Base-by-base conservation (phyloP, 2,329 filamentous ascomycete genomes). In the Neonectria coccinea region DNA sequence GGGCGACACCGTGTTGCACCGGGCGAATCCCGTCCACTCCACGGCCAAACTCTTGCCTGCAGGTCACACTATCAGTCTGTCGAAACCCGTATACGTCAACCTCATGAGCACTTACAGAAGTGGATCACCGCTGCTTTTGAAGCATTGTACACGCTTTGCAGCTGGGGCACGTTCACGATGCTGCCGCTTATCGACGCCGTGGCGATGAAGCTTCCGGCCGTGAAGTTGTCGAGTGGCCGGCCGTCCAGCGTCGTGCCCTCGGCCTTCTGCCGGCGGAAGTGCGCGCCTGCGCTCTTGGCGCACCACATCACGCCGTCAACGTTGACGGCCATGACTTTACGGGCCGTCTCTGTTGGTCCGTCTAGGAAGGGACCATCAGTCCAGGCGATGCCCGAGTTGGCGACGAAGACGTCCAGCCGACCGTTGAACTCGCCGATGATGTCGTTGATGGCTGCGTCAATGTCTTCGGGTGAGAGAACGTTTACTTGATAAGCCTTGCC, bases 151-250 rank as follows among this genome's bases (percentile, higher is more conserved):
- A 89, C 87, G 6, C 89, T 84, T 80, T 94, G 92, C 70, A 89
- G 76, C 80, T 94, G 91, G 6, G 92, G 92, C 62, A 92, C 85
- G 76, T 94, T 94, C 76, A 89, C 91, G 71, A 94, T 90, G 75
- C 91, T 91, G 4, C 89, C 92, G 70, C 88, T 91, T 87, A 95
- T 94, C 62, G 88, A 91, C 1, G 92, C 90, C 7, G 92, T 95
- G 27, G 90, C 90, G 70, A 95, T 88, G 78, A 95, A 93, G 76
- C 88, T 91, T 22, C 92, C 91, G 27, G 85, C 82, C 2, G 81
- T 82, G 75, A 86, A 92, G 68, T 85, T 83, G 55, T 87, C 83
- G 25, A 92, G 80, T 73, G 84, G 84, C 75, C 87, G 84, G 62
- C 90, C 90, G 74, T 89, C 83, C 48, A 86, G 69, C 27, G 88